These are phyloP conservation scores for Jamesozyma lodderae DNA, from an alignment of 805 yeast species.

Conservation along the genomic window DNA sequence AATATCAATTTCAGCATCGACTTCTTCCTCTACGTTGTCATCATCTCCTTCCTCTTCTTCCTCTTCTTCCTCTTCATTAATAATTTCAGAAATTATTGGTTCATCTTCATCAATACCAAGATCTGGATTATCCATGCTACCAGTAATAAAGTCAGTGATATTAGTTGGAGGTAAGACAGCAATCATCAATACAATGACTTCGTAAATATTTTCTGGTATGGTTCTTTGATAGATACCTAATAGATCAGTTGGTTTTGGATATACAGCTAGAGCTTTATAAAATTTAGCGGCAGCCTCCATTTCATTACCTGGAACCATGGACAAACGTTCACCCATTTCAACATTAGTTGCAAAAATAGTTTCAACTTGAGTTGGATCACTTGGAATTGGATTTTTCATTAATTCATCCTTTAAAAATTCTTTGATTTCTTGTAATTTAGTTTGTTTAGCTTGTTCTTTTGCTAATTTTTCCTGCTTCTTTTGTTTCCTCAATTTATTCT, in stretches of 20 bases:
- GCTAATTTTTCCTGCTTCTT: constrained; percentile 37
- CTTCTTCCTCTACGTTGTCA: constrained; percentile 1
- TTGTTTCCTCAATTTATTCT: constrained; percentile 55
- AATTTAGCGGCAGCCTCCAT: constrained; percentile 80
- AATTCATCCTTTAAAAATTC: constrained; percentile 56
- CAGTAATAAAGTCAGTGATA: constrained; percentile 16
- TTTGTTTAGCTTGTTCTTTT: constrained; percentile 44
- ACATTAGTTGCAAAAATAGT: constrained; percentile 74
- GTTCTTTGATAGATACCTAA: constrained; percentile 84
- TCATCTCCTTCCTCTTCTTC: constrained; percentile 3
- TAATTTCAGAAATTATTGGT: constrained; percentile 5
- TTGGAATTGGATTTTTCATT: constrained; percentile 66
- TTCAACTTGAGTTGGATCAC: constrained; percentile 62
- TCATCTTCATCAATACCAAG: constrained; percentile 8
- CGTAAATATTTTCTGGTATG: constrained; percentile 74
- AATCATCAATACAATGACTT: constrained; percentile 77
- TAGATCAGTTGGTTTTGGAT: constrained; percentile 91
- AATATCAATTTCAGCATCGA: background rate
- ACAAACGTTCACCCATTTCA: constrained; percentile 75
- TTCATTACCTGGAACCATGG: constrained; percentile 56
- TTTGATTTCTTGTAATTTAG: constrained; percentile 52
- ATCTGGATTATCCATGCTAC: constrained; percentile 35
- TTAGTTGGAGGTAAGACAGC: constrained; percentile 84
- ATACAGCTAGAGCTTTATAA: constrained; percentile 87
- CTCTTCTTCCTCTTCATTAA: constrained; percentile 1